These are phyloP conservation scores for Chlorella sorokiniana DNA, from an alignment of 139 green algal species.

Conservation along the genomic window DNA sequence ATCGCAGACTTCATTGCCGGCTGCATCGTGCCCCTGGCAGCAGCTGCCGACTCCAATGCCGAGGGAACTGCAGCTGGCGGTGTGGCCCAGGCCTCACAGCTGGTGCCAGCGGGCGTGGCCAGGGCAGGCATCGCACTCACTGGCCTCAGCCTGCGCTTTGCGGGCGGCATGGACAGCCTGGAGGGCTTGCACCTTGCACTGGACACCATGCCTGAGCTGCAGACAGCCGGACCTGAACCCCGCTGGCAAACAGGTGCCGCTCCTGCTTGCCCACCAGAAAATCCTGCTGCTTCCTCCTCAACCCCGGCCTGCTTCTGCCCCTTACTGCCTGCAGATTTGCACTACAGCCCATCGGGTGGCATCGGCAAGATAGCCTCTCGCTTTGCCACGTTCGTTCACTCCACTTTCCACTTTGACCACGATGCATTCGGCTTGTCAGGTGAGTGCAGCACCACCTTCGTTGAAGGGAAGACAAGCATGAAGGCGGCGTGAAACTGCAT, in stretches of 20 bases:
- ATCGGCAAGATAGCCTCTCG: slow-evolving; percentile 37
- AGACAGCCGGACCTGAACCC: slow-evolving; percentile 52
- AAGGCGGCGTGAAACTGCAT: too few species aligned
- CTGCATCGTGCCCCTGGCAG: slow-evolving; percentile 13
- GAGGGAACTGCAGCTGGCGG: neutral
- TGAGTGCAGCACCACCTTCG: neutral
- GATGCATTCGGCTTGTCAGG: slow-evolving; percentile 63
- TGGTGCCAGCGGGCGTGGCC: neutral
- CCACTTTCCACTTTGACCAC: slow-evolving; percentile 72
- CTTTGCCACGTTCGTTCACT: slow-evolving; percentile 72
- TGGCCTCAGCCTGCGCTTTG: slow-evolving; percentile 43
- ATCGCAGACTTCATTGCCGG: slow-evolving; percentile 53
- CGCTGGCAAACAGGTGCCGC: slow-evolving; percentile 70
- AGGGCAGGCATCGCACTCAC: slow-evolving; percentile 37
- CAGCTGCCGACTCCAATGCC: neutral
- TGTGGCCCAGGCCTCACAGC: neutral
- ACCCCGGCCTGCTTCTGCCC: neutral
- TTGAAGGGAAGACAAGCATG: too few species aligned
- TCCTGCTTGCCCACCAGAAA: too few species aligned
- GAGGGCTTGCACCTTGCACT: slow-evolving; percentile 43
- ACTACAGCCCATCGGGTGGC: slow-evolving; percentile 50
- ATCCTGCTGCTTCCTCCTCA: neutral
- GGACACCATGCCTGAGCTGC: slow-evolving; percentile 58
- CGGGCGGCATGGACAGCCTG: slow-evolving; percentile 45
- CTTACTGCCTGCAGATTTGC: slow-evolving; percentile 34